Conservation (phyloP, 139 green algal species). For the Tetradesmus obliquus region DNA sequence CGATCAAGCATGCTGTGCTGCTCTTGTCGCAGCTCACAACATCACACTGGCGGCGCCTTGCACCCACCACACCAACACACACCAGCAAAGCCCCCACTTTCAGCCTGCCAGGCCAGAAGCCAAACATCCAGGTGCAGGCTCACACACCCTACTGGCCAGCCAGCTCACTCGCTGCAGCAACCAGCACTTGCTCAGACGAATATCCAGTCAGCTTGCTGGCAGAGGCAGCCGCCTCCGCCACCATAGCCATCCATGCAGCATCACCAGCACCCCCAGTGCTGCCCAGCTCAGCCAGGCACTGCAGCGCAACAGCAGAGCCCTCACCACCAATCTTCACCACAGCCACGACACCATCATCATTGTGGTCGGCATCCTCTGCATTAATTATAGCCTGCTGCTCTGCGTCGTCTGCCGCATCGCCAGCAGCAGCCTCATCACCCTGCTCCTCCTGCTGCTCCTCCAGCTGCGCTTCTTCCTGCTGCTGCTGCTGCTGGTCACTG, state of each 20-base stretch:
- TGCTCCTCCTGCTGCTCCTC: not conserved
- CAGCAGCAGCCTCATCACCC: not conserved
- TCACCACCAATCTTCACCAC: not conserved
- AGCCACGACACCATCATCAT: not conserved
- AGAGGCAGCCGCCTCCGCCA: not conserved
- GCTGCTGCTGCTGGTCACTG: not conserved
- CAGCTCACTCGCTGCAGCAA: not conserved
- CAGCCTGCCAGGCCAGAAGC: too few species aligned
- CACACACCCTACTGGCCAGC: not conserved
- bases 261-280: conserved; percentile 2
- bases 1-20: too few species aligned
- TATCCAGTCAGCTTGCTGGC: not conserved
- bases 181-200: not conserved
- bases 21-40: too few species aligned
- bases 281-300: not conserved
- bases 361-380: not conserved
- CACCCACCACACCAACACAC: too few species aligned
- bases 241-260: conserved; percentile 5
- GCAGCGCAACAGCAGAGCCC: not conserved
- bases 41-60: too few species aligned
- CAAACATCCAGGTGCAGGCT: too few species aligned
- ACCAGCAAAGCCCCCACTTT: too few species aligned
- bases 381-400: not conserved
- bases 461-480: not conserved
- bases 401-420: not conserved